Evolutionary conservation across 2,329 filamentous ascomycete species (phyloP).

Genomic region (Clonostachys sp.): DNA sequence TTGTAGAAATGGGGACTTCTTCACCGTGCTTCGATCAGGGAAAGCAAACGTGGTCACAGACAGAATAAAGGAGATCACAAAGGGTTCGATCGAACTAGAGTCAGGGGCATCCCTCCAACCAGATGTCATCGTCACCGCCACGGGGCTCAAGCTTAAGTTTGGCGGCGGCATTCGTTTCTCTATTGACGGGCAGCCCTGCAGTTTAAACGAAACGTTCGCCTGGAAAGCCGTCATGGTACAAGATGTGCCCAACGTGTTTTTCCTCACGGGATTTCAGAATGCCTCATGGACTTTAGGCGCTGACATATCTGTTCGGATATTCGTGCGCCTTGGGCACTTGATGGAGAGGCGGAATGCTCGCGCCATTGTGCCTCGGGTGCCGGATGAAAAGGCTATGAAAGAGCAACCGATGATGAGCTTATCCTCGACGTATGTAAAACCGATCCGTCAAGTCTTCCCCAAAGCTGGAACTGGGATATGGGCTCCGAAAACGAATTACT

Average conservation of each 20-base stretch:
- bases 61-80: conserved; percentile 43
- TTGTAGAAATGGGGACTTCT: conserved; percentile 53
- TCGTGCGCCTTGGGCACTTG: neutral
- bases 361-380: neutral
- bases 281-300: conserved; percentile 65
- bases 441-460: neutral
- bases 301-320: conserved; percentile 29
- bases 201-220: conserved; percentile 44
- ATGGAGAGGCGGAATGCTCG: neutral
- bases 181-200: conserved; percentile 48
- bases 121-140: conserved; percentile 67
- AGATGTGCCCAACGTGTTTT: conserved; percentile 57
- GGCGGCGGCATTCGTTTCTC: conserved; percentile 45
- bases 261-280: conserved; percentile 62
- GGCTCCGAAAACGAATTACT: neutral
- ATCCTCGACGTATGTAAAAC: neutral
- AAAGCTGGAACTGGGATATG: neutral
- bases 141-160: conserved; percentile 57
- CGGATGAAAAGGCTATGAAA: neutral
- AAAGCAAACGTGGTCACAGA: conserved; percentile 42
- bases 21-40: conserved; percentile 33
- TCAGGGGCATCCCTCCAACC: conserved; percentile 48
- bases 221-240: conserved; percentile 66
- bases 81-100: conserved; percentile 38
- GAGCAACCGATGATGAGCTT: neutral